Percentiles rank a stretch among this genome's conserved stretches.
Conservation (phyloP, 139 green algal genomes). For the Tetratostichococcus sp. region DNA sequence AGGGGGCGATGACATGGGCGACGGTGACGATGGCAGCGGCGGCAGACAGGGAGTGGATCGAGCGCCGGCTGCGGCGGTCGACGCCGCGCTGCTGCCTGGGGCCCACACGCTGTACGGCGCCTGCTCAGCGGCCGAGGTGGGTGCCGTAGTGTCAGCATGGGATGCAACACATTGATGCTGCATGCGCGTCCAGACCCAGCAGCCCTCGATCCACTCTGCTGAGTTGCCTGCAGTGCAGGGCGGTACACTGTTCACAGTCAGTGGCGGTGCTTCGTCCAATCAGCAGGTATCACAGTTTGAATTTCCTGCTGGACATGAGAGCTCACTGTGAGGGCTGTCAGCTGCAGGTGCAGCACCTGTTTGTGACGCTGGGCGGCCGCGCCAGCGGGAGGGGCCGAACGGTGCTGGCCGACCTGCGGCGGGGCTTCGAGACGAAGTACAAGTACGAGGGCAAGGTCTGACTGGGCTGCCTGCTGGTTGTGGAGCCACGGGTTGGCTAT, state of each 20-base stretch:
- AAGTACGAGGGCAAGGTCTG: constrained; percentile 44
- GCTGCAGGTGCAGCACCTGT: constrained; percentile 34
- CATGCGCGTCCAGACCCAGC: not conserved
- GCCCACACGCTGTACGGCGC: constrained; percentile 35
- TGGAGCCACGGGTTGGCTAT: too few relatives aligned
- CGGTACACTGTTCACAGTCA: too few relatives aligned
- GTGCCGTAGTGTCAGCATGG: too few relatives aligned
- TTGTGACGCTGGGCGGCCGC: constrained; percentile 11
- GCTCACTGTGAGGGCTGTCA: too few relatives aligned
- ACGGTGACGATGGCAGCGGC: constrained; percentile 3
- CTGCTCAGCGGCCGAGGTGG: constrained; percentile 22
- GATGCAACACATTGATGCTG: too few relatives aligned
- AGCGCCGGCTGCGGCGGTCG: not conserved
- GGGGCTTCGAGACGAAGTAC: constrained; percentile 19
- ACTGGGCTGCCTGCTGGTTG: not conserved
- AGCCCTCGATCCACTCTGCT: not conserved
- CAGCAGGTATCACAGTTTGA: too few relatives aligned
- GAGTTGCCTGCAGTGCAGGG: too few relatives aligned
- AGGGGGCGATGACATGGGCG: not conserved
- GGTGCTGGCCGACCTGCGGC: constrained; percentile 24
- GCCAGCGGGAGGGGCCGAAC: constrained; percentile 13
- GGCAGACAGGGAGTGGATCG: not conserved
- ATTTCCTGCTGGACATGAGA: too few relatives aligned
- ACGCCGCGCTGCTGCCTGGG: constrained; percentile 24
- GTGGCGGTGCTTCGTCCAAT: too few relatives aligned